These are phyloP conservation scores for Cytospora piceae DNA, from an alignment of 2,329 filamentous ascomycete species.

Conservation along the genomic window DNA sequence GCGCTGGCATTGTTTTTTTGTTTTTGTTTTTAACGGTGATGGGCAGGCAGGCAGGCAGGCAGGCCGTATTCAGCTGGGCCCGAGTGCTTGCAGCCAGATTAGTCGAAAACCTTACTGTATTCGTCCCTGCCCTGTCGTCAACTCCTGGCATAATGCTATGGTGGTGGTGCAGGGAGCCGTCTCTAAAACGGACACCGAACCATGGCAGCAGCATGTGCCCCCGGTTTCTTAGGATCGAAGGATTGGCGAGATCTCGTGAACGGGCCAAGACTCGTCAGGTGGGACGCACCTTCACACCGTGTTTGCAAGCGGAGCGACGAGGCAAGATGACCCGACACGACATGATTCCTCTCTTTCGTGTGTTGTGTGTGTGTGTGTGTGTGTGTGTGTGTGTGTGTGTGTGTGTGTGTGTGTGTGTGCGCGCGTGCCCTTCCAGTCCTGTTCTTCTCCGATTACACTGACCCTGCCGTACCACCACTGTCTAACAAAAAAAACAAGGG, in stretches of 20 bases:
- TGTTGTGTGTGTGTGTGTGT: not conserved
- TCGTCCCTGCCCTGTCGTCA: too few species aligned
- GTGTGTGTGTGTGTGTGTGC: too few species aligned
- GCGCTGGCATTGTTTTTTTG: slow-evolving; percentile 5
- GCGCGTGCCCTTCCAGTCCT: not conserved
- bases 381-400: too few species aligned
- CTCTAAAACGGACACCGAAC: not conserved
- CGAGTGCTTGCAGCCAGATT: not conserved
- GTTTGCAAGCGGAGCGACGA: slow-evolving; percentile 16
- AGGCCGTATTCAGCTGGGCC: too few species aligned
- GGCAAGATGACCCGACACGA: slow-evolving; percentile 21
- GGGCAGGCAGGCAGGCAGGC: not conserved
- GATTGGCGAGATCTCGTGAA: not conserved
- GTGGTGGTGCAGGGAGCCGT: slow-evolving; percentile 17
- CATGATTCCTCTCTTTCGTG: not conserved
- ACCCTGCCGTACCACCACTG: slow-evolving; percentile 18
- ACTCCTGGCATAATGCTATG: slow-evolving; percentile 1
- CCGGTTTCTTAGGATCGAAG: too few species aligned
- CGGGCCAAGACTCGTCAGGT: not conserved
- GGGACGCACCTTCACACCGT: slow-evolving; percentile 12
- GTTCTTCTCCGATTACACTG: not conserved
- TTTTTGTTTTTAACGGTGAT: not conserved
- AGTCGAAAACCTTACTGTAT: too few species aligned
- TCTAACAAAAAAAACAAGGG: slow-evolving; percentile 12
- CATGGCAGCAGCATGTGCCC: not conserved